Percentiles rank a stretch among this genome's conserved stretches.
Conservation (phyloP, 495 filamentous ascomycete species). For the Aspergillus conjunctus region DNA sequence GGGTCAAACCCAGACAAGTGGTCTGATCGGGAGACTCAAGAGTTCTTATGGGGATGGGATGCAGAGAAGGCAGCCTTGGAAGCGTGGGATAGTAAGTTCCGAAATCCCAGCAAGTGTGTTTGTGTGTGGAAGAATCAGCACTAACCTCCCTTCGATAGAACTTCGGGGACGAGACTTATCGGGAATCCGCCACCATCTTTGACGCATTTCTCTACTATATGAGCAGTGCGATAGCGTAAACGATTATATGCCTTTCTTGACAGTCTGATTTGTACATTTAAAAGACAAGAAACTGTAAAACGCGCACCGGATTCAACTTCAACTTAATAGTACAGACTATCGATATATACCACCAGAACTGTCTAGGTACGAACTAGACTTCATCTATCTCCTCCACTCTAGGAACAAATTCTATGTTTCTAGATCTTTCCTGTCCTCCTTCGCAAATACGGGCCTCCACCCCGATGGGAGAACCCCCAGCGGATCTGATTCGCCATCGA, state of each 20-base stretch:
- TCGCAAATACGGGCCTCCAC: constrained; percentile 19
- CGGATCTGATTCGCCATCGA: constrained; percentile 64
- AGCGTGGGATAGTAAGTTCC: constrained; percentile 44
- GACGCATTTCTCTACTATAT: not conserved
- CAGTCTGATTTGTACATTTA: not conserved
- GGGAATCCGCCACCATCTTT: not conserved
- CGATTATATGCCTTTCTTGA: not conserved
- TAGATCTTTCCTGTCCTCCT: constrained; percentile 9
- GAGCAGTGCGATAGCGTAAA: not conserved
- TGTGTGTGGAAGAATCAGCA: not conserved
- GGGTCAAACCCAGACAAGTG: constrained; percentile 50
- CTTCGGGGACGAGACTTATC: not conserved
- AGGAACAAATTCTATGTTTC: not conserved
- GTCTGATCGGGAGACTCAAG: constrained; percentile 51
- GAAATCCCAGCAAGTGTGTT: not conserved
- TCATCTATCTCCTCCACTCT: not conserved
- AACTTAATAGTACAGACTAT: not conserved
- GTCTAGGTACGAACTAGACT: not conserved
- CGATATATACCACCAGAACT: not conserved
- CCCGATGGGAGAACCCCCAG: constrained; percentile 46
- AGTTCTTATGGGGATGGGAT: constrained; percentile 53
- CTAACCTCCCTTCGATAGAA: not conserved
- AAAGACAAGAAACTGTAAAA: not conserved
- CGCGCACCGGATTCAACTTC: not conserved
- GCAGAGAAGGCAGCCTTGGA: constrained; percentile 46